Conservation (phyloP, 495 filamentous ascomycete species). For the Entonaema liquescens region DNA sequence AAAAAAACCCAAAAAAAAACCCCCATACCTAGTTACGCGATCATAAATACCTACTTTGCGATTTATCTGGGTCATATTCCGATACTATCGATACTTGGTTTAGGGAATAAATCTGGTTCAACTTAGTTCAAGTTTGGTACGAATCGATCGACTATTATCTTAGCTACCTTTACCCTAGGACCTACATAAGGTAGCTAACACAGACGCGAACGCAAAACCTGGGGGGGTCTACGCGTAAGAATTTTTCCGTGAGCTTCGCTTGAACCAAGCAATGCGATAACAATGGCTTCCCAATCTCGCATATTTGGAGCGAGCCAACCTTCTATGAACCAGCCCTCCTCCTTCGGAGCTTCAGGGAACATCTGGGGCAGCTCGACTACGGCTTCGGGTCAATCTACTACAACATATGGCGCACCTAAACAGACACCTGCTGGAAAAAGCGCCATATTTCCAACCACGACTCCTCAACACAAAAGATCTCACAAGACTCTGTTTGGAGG, state of each 20-base stretch:
- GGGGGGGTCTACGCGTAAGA: not conserved
- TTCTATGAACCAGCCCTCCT: not conserved
- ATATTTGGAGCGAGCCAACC: not conserved
- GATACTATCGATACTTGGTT: not conserved
- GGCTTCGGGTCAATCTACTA: not conserved
- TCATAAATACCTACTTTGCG: conserved; percentile 5
- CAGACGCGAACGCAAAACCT: not conserved
- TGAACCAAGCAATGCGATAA: not conserved
- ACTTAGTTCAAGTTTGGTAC: not conserved
- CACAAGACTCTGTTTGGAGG: not conserved
- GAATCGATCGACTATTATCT: conserved; percentile 1
- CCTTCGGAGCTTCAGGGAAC: not conserved
- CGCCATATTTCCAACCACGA: conserved; percentile 1
- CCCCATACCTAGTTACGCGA: no score
- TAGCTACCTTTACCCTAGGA: no score
- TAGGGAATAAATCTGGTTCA: not conserved
- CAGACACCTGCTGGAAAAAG: not conserved
- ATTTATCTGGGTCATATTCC: conserved; percentile 2
- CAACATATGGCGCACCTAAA: not conserved
- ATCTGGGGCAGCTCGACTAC: not conserved
- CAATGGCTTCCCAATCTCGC: conserved; percentile 19
- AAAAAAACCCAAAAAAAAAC: no score
- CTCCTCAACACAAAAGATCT: not conserved
- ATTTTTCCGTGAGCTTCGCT: not conserved
- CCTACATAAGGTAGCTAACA: no score